Conservation (phyloP, 129 eudicot genomes). For the Flaveria sonorensis region DNA sequence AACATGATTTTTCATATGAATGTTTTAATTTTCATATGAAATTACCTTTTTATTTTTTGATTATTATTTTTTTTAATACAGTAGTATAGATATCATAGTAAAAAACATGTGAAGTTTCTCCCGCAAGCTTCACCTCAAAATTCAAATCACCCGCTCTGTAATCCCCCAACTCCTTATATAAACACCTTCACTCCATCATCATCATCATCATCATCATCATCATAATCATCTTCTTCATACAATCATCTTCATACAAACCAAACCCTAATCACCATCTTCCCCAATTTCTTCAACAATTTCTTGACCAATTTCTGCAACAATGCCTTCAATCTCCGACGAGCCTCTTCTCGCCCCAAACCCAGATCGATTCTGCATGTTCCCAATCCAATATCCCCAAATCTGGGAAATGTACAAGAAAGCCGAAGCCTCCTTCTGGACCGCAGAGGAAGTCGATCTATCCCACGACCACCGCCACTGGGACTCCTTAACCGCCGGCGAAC, state of each 20-base stretch:
- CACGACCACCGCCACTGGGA: too few relatives aligned
- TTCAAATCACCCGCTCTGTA: constrained; percentile 49
- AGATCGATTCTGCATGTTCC: constrained; percentile 92
- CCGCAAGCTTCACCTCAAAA: constrained; percentile 49
- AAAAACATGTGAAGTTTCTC: constrained; percentile 35
- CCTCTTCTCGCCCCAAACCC: constrained; percentile 83
- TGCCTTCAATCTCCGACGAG: constrained; percentile 74
- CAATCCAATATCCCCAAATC: too few relatives aligned
- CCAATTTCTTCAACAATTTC: constrained; percentile 23
- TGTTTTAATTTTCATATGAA: too few relatives aligned
- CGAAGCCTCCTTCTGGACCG: too few relatives aligned
- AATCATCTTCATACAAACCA: neutral
- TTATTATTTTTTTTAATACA: too few relatives aligned
- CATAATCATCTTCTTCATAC: too few relatives aligned
- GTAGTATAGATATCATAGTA: neutral
- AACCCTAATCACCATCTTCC: constrained; percentile 16
- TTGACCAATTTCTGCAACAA: too few relatives aligned
- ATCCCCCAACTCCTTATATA: constrained; percentile 23
- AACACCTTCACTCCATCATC: constrained; percentile 7
- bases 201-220: neutral
- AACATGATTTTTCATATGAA: too few relatives aligned
- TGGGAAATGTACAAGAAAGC: too few relatives aligned
- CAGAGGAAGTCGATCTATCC: too few relatives aligned
- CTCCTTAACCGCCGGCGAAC: too few relatives aligned
- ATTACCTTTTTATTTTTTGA: too few relatives aligned